phyloP scores from a whole-genome alignment of 306 rosid genomes.

The Cicer chorassanicum region DNA sequence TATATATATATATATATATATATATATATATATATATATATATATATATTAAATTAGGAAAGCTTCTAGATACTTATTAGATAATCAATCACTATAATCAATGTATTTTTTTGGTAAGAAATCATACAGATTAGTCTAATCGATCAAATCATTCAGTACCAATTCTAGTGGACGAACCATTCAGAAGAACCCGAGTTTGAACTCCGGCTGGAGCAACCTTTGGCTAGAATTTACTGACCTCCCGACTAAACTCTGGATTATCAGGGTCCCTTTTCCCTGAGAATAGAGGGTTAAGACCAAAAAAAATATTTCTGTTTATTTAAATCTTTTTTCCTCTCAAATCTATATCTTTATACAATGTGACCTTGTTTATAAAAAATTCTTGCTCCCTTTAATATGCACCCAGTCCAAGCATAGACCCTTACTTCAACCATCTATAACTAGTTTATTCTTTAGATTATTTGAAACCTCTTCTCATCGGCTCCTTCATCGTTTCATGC shows the following conservation, averaged over 20 bases:
- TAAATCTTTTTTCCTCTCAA: background rate
- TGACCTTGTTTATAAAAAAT: background rate
- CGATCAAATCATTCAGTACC: background rate
- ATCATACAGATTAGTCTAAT: background rate
- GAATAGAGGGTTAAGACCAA: too few relatives aligned
- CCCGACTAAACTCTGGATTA: too few relatives aligned
- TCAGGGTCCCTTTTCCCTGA: too few relatives aligned
- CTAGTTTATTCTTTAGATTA: background rate
- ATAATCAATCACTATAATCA: background rate
- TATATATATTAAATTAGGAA: constrained; percentile 5
- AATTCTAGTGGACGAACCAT: background rate
- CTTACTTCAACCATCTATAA: background rate
- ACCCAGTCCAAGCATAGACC: too few relatives aligned
- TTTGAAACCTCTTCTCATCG: background rate
- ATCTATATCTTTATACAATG: background rate
- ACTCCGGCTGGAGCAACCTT: too few relatives aligned
- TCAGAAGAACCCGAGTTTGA: too few relatives aligned
- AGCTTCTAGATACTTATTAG: background rate
- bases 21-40: too few relatives aligned
- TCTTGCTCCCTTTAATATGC: too few relatives aligned
- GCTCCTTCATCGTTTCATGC: background rate
- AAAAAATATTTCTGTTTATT: too few relatives aligned
- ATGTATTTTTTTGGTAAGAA: background rate
- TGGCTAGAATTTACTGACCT: too few relatives aligned
- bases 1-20: too few relatives aligned